Evolutionary conservation across 2,329 filamentous ascomycete species (phyloP).

Genomic region (Pyrenochaeta sp.): DNA sequence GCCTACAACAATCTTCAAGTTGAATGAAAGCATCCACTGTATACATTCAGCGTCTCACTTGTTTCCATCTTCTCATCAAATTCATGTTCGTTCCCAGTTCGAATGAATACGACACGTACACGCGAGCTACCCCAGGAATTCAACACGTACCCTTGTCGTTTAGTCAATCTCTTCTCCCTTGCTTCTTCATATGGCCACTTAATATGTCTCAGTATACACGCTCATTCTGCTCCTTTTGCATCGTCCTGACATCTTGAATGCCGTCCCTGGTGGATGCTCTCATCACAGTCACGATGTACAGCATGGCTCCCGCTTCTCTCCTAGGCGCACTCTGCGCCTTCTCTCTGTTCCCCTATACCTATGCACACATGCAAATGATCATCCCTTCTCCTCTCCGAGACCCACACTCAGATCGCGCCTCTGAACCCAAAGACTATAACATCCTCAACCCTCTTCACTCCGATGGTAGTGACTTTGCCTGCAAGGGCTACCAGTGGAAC

Average conservation of each 20-base stretch:
- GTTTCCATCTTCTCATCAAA: neutral
- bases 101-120: neutral
- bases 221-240: neutral
- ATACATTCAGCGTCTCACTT: neutral
- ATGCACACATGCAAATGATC: conserved; percentile 64
- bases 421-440: conserved; percentile 68
- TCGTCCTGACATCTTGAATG: neutral
- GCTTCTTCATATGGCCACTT: conserved; percentile 18
- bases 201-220: conserved; percentile 7
- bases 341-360: conserved; percentile 23
- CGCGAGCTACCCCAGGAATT: conserved; percentile 31
- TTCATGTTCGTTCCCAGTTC: neutral
- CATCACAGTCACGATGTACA: conserved; percentile 1
- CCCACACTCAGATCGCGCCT: conserved; percentile 53
- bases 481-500: conserved; percentile 72
- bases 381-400: conserved; percentile 64
- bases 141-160: conserved; percentile 29
- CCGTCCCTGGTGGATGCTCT: conserved; percentile 6
- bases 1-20: neutral
- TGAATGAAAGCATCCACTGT: neutral
- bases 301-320: conserved; percentile 32
- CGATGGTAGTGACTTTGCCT: conserved; percentile 74
- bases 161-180: conserved; percentile 26
- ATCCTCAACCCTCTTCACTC: conserved; percentile 73
- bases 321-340: conserved; percentile 34